Base-by-base conservation (phyloP, 345 rosid genomes). In the Mallotus nudiflorus region DNA sequence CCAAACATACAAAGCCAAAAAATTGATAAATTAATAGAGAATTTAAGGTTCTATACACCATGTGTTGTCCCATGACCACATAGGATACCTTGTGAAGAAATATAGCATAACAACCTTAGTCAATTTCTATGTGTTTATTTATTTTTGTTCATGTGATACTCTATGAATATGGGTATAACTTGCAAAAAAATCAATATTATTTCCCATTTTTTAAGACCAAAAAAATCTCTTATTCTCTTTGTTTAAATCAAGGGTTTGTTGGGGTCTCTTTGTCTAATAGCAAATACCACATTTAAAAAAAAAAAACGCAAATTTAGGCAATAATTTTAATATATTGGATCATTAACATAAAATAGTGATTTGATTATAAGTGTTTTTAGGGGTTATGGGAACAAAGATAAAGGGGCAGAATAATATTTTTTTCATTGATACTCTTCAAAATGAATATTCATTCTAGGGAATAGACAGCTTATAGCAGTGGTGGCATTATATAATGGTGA, bases 201-300 rank as follows among this genome's bases (percentile, higher is more conserved):
- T 50, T 50, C 1, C 24, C 54, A n/a, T n/a, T n/a, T 50, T 61
- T 12, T 22, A 39, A n/a, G 29, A 20, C 29, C n/a, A n/a, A n/a
- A 22, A 40, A 5, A 5, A 1, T 28, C 5, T 22, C 29, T 29
- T 8, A 15, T 46, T 20, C 31, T 42, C 0, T 12, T 12, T 42
- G 33, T 5, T 62, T 66, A 50, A 66, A 50, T 50, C 59, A 35
- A 33, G 20, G 53, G 65, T 57, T 69, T 58, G 65, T 69, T 69
- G 45, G 65, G 28, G 53, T 69, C 45, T 57, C 54, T 69, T 45
- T 69, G 65, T 69, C 65, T 45, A 35, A 22, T 52, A 33, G 63
- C 59, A 57, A 6, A 31, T 50, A 12, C 2, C 16, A 50, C 44
- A 33, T n/a, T 7, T 9, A 54, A 62, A 14, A 28, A 57, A 33